Evolutionary conservation across 225 moss, liverwort and hornwort genomes (phyloP).

Genomic region (Neckera pumila): DNA sequence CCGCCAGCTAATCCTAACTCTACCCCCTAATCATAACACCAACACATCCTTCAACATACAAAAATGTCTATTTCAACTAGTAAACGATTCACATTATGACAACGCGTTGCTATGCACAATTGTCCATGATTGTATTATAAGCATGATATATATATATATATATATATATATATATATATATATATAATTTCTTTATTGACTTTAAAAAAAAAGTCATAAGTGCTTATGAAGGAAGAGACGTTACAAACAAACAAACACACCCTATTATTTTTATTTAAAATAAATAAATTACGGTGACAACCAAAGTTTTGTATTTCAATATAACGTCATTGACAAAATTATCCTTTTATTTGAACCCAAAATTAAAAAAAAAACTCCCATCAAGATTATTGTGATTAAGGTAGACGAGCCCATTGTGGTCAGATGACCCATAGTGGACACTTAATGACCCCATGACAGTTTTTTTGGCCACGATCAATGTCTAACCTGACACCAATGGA

Average conservation of each 20-base stretch:
- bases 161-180: not conserved
- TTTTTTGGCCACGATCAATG: too few relatives aligned
- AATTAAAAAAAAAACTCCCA: too few relatives aligned
- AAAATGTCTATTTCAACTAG: too few relatives aligned
- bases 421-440: too few relatives aligned
- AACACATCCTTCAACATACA: too few relatives aligned
- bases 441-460: too few relatives aligned
- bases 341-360: not conserved
- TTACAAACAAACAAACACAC: not conserved
- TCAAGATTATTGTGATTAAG: too few relatives aligned
- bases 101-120: fast-evolving
- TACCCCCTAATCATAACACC: too few relatives aligned
- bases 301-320: not conserved
- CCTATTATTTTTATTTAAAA: not conserved
- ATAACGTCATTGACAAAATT: not conserved
- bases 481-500: too few relatives aligned
- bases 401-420: too few relatives aligned
- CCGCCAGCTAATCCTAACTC: fast-evolving
- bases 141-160: not conserved
- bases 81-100: fast-evolving
- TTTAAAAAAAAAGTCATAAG: fast-evolving
- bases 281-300: not conserved
- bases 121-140: fast-evolving
- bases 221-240: not conserved
- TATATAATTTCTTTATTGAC: not conserved